Evolutionary conservation across 1,284 basidiomycete genomes (phyloP), one percentile per base, ranked within the genome.

Genomic region (Ceratobasidium theobromae): DNA sequence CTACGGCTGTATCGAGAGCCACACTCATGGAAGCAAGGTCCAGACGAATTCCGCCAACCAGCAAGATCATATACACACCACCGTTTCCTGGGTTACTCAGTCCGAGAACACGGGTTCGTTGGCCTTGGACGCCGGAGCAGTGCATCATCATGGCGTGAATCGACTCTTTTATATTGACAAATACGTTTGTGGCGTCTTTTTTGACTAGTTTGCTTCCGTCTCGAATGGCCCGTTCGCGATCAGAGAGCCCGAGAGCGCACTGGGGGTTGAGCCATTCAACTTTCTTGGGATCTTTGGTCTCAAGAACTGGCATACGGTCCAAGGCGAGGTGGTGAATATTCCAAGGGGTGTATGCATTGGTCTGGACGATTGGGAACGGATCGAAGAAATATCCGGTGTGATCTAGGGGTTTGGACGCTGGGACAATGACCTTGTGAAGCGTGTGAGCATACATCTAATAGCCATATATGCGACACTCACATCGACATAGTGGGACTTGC

Each of bases 401-500:
- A 14, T 53, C 62, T 1, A 35, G 27, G 0, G 62, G 51, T 11
- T 33, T 21, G 5, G 62, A 53, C 1, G 46, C 38, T 5, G 51
- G 51, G 53, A 18, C 62, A 53, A n/a, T 25, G 1, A 38, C 16
- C 11, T 12, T 12, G 23, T 46, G 35, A 8, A 6, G 35, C 6
- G 35, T 38, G 8, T 11, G 18, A 8, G 18, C 16, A 11, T 11
- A 11, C 5, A 11, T 45, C 18, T 14, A 5, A n/a, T 11, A 45
- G 8, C 5, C 18, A 21, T 14, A 6, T 6, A 8, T 11, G 9
- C n/a, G n/a, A n/a, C n/a, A n/a, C 18, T 21, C 12, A 65, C 62
- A 40, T 65, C 62, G 4, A 65, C 40, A 27, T 65, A 65, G 38
- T 45, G 41, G 1, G 52, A 65, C 18, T 65, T 53, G 8, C 51